A percentile compares a stretch with the other conserved stretches of the same genome.
Evolutionary conservation across 352 stramenopile species (phyloP).

Genomic region (Phytopythium vexans): DNA sequence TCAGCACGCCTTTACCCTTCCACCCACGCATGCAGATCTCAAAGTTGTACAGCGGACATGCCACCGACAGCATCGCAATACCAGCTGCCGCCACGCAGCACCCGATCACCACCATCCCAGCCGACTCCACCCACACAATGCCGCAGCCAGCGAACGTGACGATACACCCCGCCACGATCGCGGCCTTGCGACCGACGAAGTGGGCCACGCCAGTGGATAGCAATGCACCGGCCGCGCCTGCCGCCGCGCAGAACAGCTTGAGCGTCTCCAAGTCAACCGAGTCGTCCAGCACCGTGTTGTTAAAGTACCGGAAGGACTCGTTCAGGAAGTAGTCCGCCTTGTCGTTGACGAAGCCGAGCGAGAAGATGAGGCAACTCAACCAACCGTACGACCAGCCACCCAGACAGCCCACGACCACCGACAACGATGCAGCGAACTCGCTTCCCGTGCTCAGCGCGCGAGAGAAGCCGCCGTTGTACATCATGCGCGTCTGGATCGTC

Average conservation of each 20-base stretch:
- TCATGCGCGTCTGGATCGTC: conserved; percentile 88
- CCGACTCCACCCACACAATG: conserved; percentile 68
- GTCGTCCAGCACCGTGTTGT: conserved; percentile 43
- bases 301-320: conserved; percentile 81
- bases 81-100: conserved; percentile 65
- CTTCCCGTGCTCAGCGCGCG: conserved; percentile 77
- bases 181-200: conserved; percentile 56
- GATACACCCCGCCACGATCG: conserved; percentile 54
- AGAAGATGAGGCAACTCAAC: conserved; percentile 80
- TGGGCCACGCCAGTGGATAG: conserved; percentile 50
- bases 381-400: conserved; percentile 77
- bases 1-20: conserved; percentile 85
- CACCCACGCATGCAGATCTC: conserved; percentile 85
- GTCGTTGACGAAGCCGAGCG: conserved; percentile 79
- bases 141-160: conserved; percentile 61
- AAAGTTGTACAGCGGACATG: conserved; percentile 82
- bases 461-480: conserved; percentile 90
- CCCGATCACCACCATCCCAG: conserved; percentile 60
- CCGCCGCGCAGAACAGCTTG: conserved; percentile 66
- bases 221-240: conserved; percentile 46
- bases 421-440: conserved; percentile 77
- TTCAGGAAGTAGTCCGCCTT: conserved; percentile 75
- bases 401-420: conserved; percentile 65
- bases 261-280: conserved; percentile 62
- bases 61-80: conserved; percentile 76